Conservation (phyloP, 2,329 filamentous ascomycete species). For the Exophiala calicioides region DNA sequence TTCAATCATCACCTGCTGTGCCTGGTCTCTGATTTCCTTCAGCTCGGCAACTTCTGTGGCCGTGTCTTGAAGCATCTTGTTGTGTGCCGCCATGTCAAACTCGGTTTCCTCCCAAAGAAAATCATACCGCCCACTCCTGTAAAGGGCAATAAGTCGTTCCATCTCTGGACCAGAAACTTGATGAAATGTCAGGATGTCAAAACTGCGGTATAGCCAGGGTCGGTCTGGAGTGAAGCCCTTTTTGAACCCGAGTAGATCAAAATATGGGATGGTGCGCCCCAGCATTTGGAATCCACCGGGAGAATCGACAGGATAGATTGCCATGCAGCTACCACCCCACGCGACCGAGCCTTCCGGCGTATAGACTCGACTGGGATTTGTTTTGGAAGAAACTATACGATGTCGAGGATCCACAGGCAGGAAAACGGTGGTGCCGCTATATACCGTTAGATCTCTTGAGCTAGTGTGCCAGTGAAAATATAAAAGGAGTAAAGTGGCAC, state of each 20-base stretch:
- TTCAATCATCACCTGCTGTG: constrained; percentile 35
- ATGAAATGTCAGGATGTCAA: constrained; percentile 58
- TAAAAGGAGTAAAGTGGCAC: too few relatives aligned
- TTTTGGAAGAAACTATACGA: neutral
- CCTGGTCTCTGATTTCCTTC: constrained; percentile 47
- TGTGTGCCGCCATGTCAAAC: constrained; percentile 59
- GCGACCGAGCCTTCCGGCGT: constrained; percentile 57
- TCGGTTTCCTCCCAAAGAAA: constrained; percentile 50
- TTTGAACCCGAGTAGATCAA: constrained; percentile 55
- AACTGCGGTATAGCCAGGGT: constrained; percentile 58
- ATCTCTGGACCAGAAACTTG: constrained; percentile 52
- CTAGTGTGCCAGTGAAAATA: too few relatives aligned
- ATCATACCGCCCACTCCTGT: constrained; percentile 54
- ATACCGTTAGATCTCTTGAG: too few relatives aligned
- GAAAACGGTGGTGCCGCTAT: neutral
- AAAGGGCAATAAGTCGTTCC: constrained; percentile 48
- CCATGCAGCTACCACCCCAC: constrained; percentile 56
- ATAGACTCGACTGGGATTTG: constrained; percentile 56
- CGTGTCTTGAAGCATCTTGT: constrained; percentile 48
- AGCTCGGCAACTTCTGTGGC: constrained; percentile 44
- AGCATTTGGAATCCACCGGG: constrained; percentile 58
- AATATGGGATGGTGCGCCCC: constrained; percentile 53
- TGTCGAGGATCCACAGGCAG: neutral
- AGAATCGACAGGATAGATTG: constrained; percentile 56
- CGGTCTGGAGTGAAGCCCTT: constrained; percentile 45